phyloP scores from a whole-genome alignment of 2,329 filamentous ascomycete genomes.

The Exserohilum rostratum region DNA sequence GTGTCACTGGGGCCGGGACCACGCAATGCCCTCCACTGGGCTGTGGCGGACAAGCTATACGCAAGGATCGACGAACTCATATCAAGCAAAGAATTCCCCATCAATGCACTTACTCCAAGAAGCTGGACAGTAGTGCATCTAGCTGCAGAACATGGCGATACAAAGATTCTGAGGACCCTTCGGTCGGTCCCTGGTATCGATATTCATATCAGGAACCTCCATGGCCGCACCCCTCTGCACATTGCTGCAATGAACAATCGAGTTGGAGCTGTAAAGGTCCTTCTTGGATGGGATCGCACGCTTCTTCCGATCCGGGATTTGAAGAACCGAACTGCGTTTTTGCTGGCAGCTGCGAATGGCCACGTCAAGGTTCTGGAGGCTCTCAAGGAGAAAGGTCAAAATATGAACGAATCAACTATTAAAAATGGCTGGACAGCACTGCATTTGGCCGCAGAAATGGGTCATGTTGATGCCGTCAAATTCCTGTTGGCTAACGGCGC shows the following conservation, averaged over 20 bases:
- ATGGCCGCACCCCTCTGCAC: slow-evolving; percentile 22
- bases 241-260: slow-evolving; percentile 19
- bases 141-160: slow-evolving; percentile 21
- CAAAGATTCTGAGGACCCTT: slow-evolving; percentile 19
- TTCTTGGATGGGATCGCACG: slow-evolving; percentile 12
- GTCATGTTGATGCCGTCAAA: slow-evolving; percentile 14
- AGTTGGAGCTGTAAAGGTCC: slow-evolving; percentile 11
- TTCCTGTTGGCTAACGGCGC: slow-evolving; percentile 17
- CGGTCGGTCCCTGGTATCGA: slow-evolving; percentile 19
- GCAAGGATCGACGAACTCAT: slow-evolving; percentile 9
- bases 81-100: slow-evolving; percentile 23
- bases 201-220: slow-evolving; percentile 20
- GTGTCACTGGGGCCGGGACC: slow-evolving; percentile 20
- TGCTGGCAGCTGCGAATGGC: slow-evolving; percentile 19
- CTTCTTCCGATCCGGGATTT: slow-evolving; percentile 15
- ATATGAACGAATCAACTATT: slow-evolving; percentile 19
- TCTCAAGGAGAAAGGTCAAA: slow-evolving; percentile 17
- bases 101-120: slow-evolving; percentile 25
- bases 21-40: slow-evolving; percentile 27
- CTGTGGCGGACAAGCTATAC: slow-evolving; percentile 21
- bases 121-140: slow-evolving; percentile 26
- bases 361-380: slow-evolving; percentile 18
- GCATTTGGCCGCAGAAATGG: slow-evolving; percentile 22
- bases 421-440: slow-evolving; percentile 23
- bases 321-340: slow-evolving; percentile 15